Evolutionary conservation across 1,284 basidiomycete species (phyloP), one percentile per base, ranked within the genome.

Genomic region (Psilocybe mexicana): DNA sequence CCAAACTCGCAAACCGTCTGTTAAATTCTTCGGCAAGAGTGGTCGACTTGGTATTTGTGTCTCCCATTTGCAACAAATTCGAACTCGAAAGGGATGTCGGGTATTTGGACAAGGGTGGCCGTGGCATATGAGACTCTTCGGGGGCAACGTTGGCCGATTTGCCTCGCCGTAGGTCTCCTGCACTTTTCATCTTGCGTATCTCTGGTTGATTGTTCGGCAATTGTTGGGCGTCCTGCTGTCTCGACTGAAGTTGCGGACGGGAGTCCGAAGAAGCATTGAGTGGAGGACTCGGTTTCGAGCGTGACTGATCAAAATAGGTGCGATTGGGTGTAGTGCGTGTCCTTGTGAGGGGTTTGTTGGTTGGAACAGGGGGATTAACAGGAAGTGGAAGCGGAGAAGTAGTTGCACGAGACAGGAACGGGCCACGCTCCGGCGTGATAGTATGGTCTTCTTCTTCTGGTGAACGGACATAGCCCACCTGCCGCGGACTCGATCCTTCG

Each of bases 121-220:
- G 67, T 30, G 77, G 74, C 45, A 79, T 73, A 11, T 76, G 69
- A 38, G 62, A 61, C 43, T 67, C 67, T 52, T 61, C 53, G 44
- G 65, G 61, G 18, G 63, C 54, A 23, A 63, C 30, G 43, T 69
- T 65, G 52, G 66, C 57, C 43, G 67, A 60, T 67, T 73, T 74
- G 40, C 78, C 79, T 58, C 83, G 78, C 51, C 86, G 82, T 38
- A 94, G 75, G 66, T 92, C 89, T 28, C 91, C 92, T 10, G 92
- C 92, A 67, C 90, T 93, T 72, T 92, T 91, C 92, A 94, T 94
- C 70, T 85, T 87, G 57, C 90, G 84, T 44, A 92, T 67, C 66
- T 92, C 88, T 52, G 75, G 82, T 59, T 85, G 83, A 72, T 49
- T 80, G 23, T 36, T 53, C 18, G 42, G n/a, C 0, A 43, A 53